phyloP scores from a whole-genome alignment of 2,329 filamentous ascomycete species.

The Botryotinia convoluta region DNA sequence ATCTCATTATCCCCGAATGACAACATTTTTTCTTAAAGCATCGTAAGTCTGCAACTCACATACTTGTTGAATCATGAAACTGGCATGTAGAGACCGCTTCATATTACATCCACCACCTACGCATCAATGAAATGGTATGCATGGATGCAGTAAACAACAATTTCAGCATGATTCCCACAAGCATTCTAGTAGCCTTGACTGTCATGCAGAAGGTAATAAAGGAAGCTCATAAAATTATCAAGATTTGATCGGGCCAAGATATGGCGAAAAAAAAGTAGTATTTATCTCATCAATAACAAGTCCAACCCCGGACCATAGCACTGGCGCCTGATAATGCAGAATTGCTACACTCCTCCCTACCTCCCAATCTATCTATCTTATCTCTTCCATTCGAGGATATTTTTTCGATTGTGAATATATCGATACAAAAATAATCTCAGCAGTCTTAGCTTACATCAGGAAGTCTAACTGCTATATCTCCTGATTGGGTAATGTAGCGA shows the following conservation, averaged over 20 bases:
- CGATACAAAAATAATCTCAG: background rate
- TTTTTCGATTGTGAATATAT: background rate
- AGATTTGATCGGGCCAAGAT: background rate
- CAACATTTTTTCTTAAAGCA: background rate
- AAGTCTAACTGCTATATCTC: constrained; percentile 90
- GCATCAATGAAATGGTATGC: background rate
- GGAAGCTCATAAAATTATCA: background rate
- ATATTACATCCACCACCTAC: background rate
- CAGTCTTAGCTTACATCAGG: constrained; percentile 57
- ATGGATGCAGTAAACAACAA: background rate
- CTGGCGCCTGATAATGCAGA: constrained; percentile 16
- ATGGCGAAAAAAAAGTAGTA: background rate
- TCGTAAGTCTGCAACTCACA: too few relatives aligned
- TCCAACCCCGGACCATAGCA: constrained; percentile 1
- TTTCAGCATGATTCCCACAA: background rate
- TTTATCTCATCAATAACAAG: constrained; percentile 10
- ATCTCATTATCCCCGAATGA: background rate
- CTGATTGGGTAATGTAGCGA: constrained; percentile 96
- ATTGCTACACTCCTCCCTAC: constrained; percentile 8
- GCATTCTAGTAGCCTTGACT: background rate
- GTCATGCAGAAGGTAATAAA: background rate
- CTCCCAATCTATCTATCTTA: constrained; percentile 17
- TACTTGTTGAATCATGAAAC: background rate
- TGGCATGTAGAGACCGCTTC: background rate
- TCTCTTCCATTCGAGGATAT: background rate